Evolutionary conservation across 1,284 basidiomycete species (phyloP), one percentile per base, ranked within the genome.

Genomic region (Abortiporus biennis): DNA sequence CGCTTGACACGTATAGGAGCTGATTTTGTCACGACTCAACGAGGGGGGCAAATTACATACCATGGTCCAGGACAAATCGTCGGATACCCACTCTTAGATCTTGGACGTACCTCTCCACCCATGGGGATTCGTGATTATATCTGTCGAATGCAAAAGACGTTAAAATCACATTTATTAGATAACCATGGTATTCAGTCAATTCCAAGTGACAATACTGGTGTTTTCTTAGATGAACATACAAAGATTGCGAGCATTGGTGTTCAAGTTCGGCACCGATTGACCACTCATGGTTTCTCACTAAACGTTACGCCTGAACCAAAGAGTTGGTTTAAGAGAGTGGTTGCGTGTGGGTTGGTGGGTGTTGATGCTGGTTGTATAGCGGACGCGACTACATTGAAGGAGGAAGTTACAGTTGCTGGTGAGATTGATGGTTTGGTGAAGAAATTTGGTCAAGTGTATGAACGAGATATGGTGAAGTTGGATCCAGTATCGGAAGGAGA

Each of bases 1-100:
- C 78, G 88, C 37, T 69, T 96, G 21, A 76, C 70, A 6, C 66
- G 67, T 12, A 72, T 92, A 19, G 92, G 94, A 13, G 94, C 95
- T 0, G 91, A 95, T 56, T 95, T 95, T 58, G 75, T 87, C 30
- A 68, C 78, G 24, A 85, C 93, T 2, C 76, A 81, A 48, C 75
- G 96, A 46, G 95, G 95, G 8, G 95, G 95, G 1, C 85, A 97
- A 63, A 77, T 93, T 43, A 99, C 96, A 2, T 99, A 92, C 63
- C 96, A 99, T 62, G 96, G 96, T 0, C 95, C 95, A 0, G 96
- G 96, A 2, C 96, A 99, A 64, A 72, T 99, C 48, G 89, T 97
- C 11, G 96, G 92, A 24, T 99, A 99, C 58, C 92, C 93, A 1
- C 75, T 98, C 39, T 70, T 98, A 34, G 93, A 99, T 64, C 72